Evolutionary conservation across 225 moss, liverwort and hornwort species (phyloP).

Genomic region (Physcomitrellopsis africana): DNA sequence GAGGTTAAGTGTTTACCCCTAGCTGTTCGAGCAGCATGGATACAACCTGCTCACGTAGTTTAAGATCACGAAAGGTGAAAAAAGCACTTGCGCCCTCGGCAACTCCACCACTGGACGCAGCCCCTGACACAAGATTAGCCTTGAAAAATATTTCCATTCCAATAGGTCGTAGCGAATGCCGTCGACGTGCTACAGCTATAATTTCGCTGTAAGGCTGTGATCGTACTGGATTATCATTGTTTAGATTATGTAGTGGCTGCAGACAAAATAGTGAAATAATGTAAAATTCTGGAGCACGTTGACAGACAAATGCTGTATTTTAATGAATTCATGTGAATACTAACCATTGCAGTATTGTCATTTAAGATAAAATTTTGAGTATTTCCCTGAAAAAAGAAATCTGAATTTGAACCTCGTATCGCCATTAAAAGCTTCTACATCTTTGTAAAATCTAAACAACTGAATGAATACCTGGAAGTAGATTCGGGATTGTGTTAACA

Average conservation of each 20-base stretch:
- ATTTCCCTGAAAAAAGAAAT: constrained; percentile 10
- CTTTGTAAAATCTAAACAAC: constrained; percentile 18
- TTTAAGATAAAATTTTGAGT: constrained; percentile 6
- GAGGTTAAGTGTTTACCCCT: constrained; percentile 64
- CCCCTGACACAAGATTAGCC: constrained; percentile 59
- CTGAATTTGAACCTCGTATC: not conserved
- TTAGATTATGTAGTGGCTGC: constrained; percentile 97
- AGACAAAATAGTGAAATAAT: constrained; percentile 40
- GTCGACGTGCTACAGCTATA: constrained; percentile 90
- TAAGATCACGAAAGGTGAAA: constrained; percentile 78
- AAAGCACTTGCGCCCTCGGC: constrained; percentile 90
- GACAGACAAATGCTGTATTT: constrained; percentile 15
- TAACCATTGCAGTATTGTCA: constrained; percentile 26
- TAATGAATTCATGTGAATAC: not conserved
- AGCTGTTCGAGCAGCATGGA: constrained; percentile 76
- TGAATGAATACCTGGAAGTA: constrained; percentile 82
- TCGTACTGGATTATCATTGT: constrained; percentile 92
- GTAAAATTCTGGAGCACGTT: constrained; percentile 24
- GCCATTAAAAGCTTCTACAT: constrained; percentile 10
- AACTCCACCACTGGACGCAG: constrained; percentile 64
- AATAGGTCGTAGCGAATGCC: constrained; percentile 87
- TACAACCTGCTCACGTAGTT: constrained; percentile 76
- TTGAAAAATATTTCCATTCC: constrained; percentile 95
- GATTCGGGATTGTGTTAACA: constrained; percentile 86
- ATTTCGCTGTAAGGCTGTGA: constrained; percentile 84